A percentile compares a stretch with the other conserved stretches of the same genome.
Evolutionary conservation across 176 grass and related monocot genomes (phyloP).

Genomic region (Leersia perrieri): DNA sequence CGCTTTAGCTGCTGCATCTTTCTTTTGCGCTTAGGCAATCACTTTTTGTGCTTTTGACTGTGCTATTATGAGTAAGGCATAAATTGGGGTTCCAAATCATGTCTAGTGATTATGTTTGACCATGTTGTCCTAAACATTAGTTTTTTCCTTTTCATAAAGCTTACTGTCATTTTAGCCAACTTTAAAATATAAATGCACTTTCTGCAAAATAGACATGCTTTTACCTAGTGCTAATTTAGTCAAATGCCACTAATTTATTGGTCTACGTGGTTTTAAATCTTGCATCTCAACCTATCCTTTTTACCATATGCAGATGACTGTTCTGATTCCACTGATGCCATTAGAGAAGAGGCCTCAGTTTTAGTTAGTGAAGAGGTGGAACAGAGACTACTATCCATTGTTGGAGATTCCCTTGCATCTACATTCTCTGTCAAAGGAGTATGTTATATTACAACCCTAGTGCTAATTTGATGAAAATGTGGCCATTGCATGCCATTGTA

Average conservation of each 20-base stretch:
- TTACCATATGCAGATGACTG: conserved; percentile 34
- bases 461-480: not conserved
- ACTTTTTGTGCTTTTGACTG: not conserved
- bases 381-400: conserved; percentile 53
- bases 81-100: not conserved
- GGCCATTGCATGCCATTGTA: not conserved
- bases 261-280: not conserved
- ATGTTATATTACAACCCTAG: conserved; percentile 30
- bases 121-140: not conserved
- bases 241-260: not conserved
- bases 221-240: no score
- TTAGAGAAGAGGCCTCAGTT: conserved; percentile 48
- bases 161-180: not conserved
- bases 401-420: conserved; percentile 61
- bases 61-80: not conserved
- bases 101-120: not conserved
- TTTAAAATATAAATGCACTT: not conserved
- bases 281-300: not conserved
- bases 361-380: conserved; percentile 71
- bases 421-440: conserved; percentile 63
- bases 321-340: conserved; percentile 43
- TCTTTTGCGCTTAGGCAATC: not conserved
- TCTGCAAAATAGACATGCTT: conserved; percentile 5
- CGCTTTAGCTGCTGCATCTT: not conserved
- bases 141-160: conserved; percentile 11